Evolutionary conservation across 306 rosid species (phyloP).

Genomic region (Dryas drummondii): DNA sequence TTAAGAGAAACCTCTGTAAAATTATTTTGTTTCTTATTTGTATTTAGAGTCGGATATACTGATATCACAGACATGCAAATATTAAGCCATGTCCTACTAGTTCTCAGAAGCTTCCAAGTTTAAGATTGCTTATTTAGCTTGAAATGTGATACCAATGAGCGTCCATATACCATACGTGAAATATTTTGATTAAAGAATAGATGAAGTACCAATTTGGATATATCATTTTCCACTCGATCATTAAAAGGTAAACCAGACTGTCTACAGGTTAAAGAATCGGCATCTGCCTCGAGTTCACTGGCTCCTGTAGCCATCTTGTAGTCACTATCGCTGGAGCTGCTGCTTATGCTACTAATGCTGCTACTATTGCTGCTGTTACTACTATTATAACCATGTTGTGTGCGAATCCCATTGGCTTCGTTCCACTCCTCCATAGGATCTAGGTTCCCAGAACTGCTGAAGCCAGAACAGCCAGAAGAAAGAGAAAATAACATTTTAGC

Average conservation of each 20-base stretch:
- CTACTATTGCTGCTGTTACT: slow-evolving; percentile 94
- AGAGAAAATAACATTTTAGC: slow-evolving; percentile 24
- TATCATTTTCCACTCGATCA: slow-evolving; percentile 63
- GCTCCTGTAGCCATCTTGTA: slow-evolving; percentile 65
- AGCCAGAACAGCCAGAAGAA: slow-evolving; percentile 32
- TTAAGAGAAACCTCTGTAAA: not conserved
- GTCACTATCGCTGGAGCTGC: slow-evolving; percentile 90
- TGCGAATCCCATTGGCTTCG: slow-evolving; percentile 59
- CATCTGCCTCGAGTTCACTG: slow-evolving; percentile 93
- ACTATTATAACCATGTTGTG: slow-evolving; percentile 75
- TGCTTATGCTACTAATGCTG: slow-evolving; percentile 90
- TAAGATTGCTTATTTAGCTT: slow-evolving; percentile 2
- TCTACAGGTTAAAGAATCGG: slow-evolving; percentile 90
- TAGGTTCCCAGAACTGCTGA: slow-evolving; percentile 74
- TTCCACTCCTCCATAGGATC: slow-evolving; percentile 67
- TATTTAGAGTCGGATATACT: not conserved
- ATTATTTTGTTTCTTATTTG: not conserved
- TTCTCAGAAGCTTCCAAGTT: not conserved
- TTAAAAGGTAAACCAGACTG: slow-evolving; percentile 73
- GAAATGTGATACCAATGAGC: not conserved
- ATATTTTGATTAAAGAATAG: not conserved
- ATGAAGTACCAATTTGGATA: slow-evolving; percentile 69
- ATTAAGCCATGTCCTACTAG: not conserved
- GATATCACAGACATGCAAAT: not conserved
- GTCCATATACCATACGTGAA: not conserved